These are phyloP conservation scores for Phaseolus coccineus DNA, from an alignment of 331 rosid species.

Conservation along the genomic window DNA sequence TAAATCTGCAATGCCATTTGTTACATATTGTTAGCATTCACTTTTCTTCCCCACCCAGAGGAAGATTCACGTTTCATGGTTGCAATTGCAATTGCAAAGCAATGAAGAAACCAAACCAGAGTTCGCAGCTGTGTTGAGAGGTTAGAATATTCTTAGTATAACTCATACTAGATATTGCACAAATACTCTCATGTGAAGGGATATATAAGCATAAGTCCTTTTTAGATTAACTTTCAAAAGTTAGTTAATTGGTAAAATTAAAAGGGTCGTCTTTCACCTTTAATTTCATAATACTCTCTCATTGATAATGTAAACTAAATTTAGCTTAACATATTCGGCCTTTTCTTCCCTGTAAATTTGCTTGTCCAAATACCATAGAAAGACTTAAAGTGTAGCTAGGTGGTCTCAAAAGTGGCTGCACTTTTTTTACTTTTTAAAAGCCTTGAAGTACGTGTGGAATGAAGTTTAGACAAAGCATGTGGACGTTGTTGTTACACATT, in stretches of 20 bases:
- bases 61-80: constrained; percentile 21
- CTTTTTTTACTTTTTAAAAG: constrained; percentile 8
- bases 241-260: neutral
- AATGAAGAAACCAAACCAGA: neutral
- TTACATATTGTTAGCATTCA: neutral
- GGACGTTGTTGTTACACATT: neutral
- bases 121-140: neutral
- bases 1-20: constrained; percentile 30
- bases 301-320: neutral
- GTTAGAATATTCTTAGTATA: neutral
- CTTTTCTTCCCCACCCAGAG: neutral
- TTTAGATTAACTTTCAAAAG: too few species aligned
- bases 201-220: neutral
- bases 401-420: constrained; percentile 33
- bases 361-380: neutral
- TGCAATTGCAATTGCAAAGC: constrained; percentile 9
- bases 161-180: neutral
- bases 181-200: neutral
- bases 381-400: neutral
- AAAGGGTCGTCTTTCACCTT: neutral
- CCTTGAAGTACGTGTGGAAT: neutral
- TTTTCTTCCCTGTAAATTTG: neutral
- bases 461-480: neutral
- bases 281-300: neutral
- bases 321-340: neutral